Percentiles rank a stretch among this genome's conserved stretches.
These are phyloP conservation scores for Russula sp. DNA, from an alignment of 768 basidiomycete species.

Conservation along the genomic window DNA sequence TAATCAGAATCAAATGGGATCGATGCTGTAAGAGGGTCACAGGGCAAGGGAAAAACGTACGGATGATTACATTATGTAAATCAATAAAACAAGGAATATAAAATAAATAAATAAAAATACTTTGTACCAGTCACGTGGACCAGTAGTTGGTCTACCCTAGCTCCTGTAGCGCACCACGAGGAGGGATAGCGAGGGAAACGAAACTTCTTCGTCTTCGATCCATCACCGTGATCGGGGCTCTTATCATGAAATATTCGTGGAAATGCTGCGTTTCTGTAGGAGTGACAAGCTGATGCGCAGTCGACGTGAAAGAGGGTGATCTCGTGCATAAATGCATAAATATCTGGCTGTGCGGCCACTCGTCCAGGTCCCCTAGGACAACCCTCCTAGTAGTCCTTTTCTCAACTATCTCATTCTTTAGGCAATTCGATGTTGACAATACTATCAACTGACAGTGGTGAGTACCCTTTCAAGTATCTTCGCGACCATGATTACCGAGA, in stretches of 20 bases:
- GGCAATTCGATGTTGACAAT: neutral
- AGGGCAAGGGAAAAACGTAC: too few relatives aligned
- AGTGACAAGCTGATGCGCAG: neutral
- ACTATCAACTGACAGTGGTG: neutral
- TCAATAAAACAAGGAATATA: too few relatives aligned
- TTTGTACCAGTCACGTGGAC: neutral
- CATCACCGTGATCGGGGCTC: neutral
- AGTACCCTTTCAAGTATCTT: neutral
- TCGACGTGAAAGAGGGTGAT: neutral
- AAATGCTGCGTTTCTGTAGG: neutral
- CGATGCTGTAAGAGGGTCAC: too few relatives aligned
- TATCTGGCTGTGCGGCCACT: too few relatives aligned
- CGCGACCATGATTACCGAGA: too few relatives aligned
- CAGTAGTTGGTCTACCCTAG: neutral
- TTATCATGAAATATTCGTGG: neutral
- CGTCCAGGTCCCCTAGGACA: neutral
- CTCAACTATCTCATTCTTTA: neutral
- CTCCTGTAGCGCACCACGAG: neutral
- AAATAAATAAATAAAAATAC: too few relatives aligned
- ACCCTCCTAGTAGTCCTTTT: neutral
- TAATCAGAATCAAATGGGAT: too few relatives aligned
- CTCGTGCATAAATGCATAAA: too few relatives aligned
- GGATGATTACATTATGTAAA: too few relatives aligned
- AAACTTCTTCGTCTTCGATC: too few relatives aligned
- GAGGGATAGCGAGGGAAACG: neutral